Evolutionary conservation across 495 filamentous ascomycete genomes (phyloP), one percentile per base, ranked within the genome.

Genomic region (Trichoderma asperelloides): DNA sequence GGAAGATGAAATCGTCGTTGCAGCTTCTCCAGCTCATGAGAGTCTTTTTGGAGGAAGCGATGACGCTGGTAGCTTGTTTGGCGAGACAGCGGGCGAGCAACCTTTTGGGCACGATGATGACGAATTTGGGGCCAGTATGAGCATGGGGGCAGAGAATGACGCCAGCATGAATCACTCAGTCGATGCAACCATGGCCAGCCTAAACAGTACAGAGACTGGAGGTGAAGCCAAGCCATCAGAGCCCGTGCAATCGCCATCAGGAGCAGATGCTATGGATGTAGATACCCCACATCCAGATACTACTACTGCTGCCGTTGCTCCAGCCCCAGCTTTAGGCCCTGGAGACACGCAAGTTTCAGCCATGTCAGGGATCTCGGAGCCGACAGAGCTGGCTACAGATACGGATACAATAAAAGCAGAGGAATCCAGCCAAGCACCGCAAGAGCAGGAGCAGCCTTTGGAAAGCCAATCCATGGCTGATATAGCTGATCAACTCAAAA

Each of bases 61-160:
- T 41, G 66, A 67, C 28, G 57, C 66, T 1, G 66, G 57, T 16
- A 96, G 92, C 3, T 79, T 98, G 21, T 83, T 83, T 60, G 81
- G 81, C 16, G 80, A 78, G 25, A 85, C 85, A 64, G 83, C 81
- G 27, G 87, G 81, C 3, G 85, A 85, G 55, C 64, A 65, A 82
- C 82, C 8, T 91, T 90, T 71, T 87, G 86, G 86, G 25, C 90
- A 94, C 57, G 91, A 95, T 60, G 92, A 96, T 70, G 90, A 96
- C 73, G 91, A 93, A 66, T 95, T 97, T 72, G 88, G 89, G 18
- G 80, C 87, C 65, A 89, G 89, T 5, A 89, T 98, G 74, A 87
- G 87, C 49, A 89, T 89, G 68, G 67, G 78, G 57, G 73, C 77
- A 13, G 68, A 70, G 39, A 73, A 73, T 18, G 72, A 76, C 45